phyloP scores from a whole-genome alignment of 164 flowering plant genomes.

The Vitis cinerea region DNA sequence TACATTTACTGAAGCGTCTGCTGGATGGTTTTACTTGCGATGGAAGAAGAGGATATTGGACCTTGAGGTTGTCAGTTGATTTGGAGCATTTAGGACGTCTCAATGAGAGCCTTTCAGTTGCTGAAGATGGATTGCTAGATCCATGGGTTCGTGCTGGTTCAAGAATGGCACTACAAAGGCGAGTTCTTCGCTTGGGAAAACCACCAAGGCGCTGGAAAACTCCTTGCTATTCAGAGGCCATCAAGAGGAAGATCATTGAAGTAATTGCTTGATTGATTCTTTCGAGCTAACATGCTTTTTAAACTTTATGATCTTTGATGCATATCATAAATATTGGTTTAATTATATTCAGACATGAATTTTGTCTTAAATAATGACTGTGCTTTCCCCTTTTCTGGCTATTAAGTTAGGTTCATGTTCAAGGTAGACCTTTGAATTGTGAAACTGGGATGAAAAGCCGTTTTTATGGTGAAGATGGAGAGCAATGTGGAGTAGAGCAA shows the following conservation, averaged over 20 bases:
- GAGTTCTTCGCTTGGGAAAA: constrained; percentile 80
- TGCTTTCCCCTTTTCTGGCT: constrained; percentile 7
- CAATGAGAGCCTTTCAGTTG: constrained; percentile 80
- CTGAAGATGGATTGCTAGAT: constrained; percentile 80
- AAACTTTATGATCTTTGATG: not conserved
- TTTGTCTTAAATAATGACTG: not conserved
- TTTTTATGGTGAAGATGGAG: constrained; percentile 89
- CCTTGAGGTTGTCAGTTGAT: constrained; percentile 77
- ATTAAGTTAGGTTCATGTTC: constrained; percentile 55
- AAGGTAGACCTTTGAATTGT: constrained; percentile 83
- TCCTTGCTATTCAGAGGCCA: constrained; percentile 59
- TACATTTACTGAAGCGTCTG: constrained; percentile 53
- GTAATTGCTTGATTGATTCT: constrained; percentile 29
- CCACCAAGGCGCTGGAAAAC: constrained; percentile 98
- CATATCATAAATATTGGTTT: too few relatives aligned
- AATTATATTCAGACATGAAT: too few relatives aligned
- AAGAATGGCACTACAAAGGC: constrained; percentile 80
- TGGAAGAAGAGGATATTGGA: constrained; percentile 93
- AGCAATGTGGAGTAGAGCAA: constrained; percentile 89
- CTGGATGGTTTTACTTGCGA: constrained; percentile 43
- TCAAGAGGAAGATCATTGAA: constrained; percentile 74
- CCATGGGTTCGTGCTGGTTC: constrained; percentile 95
- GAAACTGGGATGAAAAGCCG: constrained; percentile 69
- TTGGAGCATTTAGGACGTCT: constrained; percentile 73
- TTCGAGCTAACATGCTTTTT: not conserved